Evolutionary conservation across 2,329 filamentous ascomycete species (phyloP).

Genomic region (Aspergillus flavus): DNA sequence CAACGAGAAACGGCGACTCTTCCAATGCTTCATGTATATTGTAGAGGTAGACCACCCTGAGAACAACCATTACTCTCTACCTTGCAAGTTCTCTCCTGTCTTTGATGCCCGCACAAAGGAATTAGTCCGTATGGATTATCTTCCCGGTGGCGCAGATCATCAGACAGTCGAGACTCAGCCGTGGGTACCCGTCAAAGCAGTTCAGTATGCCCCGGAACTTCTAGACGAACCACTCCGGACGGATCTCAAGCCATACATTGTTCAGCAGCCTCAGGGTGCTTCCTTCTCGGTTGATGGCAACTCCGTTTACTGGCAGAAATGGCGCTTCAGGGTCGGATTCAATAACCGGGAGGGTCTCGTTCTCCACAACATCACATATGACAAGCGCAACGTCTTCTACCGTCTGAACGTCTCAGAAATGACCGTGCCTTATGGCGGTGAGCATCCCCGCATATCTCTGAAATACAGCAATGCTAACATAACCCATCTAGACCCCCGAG

Average conservation of each 20-base stretch:
- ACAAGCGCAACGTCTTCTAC: conserved; percentile 67
- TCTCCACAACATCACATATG: conserved; percentile 67
- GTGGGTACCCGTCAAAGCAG: conserved; percentile 57
- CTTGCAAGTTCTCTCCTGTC: conserved; percentile 41
- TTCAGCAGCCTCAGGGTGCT: conserved; percentile 66
- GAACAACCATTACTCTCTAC: conserved; percentile 41
- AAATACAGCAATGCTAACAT: background rate
- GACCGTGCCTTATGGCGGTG: conserved; percentile 54
- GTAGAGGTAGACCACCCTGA: conserved; percentile 38
- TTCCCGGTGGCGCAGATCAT: conserved; percentile 68
- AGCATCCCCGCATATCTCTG: conserved; percentile 1
- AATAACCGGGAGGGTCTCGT: conserved; percentile 68
- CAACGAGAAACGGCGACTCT: conserved; percentile 43
- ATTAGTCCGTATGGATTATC: conserved; percentile 68
- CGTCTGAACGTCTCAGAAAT: conserved; percentile 68
- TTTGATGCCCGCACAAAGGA: conserved; percentile 64
- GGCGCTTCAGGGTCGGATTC: conserved; percentile 63
- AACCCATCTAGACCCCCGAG: conserved; percentile 62
- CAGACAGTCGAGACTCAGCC: conserved; percentile 58
- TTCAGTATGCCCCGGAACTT: conserved; percentile 63
- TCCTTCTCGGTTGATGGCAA: conserved; percentile 63
- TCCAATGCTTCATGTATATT: conserved; percentile 46
- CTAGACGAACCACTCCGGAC: conserved; percentile 63
- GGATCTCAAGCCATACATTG: conserved; percentile 66
- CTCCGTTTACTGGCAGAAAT: conserved; percentile 67